These are phyloP conservation scores for Eimeria acervulina DNA, from an alignment of 169 alveolate genomes.

Conservation along the genomic window DNA sequence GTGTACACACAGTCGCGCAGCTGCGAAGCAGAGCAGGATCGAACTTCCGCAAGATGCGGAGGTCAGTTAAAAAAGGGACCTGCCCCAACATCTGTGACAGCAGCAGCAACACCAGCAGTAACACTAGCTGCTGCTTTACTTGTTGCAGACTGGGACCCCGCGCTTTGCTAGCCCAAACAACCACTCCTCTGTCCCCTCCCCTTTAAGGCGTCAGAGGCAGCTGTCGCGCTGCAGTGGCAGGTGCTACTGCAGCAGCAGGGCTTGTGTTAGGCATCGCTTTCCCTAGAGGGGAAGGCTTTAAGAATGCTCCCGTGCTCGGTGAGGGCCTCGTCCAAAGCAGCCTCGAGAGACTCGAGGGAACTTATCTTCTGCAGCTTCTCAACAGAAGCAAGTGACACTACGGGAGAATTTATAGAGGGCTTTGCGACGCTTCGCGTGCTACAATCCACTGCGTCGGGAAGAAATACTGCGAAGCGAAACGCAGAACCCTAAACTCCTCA, in stretches of 20 bases:
- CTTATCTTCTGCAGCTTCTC: slow-evolving; percentile 32
- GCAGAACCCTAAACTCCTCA: neutral
- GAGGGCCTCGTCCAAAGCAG: slow-evolving; percentile 53
- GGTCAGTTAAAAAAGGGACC: neutral
- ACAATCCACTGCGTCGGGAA: neutral
- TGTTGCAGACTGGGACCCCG: neutral
- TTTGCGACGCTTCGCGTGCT: slow-evolving; percentile 6
- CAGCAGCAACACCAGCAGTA: neutral
- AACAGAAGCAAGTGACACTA: slow-evolving; percentile 8
- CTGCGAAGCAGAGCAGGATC: neutral
- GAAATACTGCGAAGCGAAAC: neutral
- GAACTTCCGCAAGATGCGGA: neutral
- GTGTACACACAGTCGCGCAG: neutral
- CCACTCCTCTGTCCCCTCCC: neutral
- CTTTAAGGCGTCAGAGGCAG: neutral
- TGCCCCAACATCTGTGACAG: neutral
- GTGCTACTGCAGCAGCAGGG: neutral
- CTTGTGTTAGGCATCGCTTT: slow-evolving; percentile 19
- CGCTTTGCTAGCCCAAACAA: neutral
- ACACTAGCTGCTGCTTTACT: neutral
- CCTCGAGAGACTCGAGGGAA: slow-evolving; percentile 51
- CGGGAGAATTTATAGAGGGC: neutral
- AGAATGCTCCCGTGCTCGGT: slow-evolving; percentile 59
- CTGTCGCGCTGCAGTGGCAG: neutral
- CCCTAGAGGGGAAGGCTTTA: slow-evolving; percentile 45